Evolutionary conservation across 768 basidiomycete species (phyloP).

Genomic region (Boletus vermiculosoides): DNA sequence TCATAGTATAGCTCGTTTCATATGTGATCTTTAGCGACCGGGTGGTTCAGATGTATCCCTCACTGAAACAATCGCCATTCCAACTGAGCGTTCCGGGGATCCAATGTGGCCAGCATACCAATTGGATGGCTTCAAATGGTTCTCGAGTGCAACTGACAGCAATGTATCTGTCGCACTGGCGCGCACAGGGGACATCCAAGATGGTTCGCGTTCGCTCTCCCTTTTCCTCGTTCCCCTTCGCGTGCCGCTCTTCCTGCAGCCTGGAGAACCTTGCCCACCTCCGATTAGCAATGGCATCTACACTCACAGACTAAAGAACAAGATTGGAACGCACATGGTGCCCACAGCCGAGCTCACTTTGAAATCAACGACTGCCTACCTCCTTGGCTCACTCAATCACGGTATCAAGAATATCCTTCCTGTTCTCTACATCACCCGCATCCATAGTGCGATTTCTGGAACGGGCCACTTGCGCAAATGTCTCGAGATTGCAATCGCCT

Average conservation of each 20-base stretch:
- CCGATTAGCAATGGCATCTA: slow-evolving; percentile 62
- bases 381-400: slow-evolving; percentile 54
- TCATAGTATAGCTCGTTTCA: background rate
- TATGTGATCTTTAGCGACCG: slow-evolving; percentile 44
- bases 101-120: slow-evolving; percentile 51
- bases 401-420: slow-evolving; percentile 69
- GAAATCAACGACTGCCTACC: slow-evolving; percentile 56
- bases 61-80: slow-evolving; percentile 62
- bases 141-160: slow-evolving; percentile 79
- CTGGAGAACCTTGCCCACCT: slow-evolving; percentile 41
- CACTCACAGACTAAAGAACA: slow-evolving; percentile 74
- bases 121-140: slow-evolving; percentile 79
- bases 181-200: slow-evolving; percentile 55
- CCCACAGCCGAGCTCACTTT: slow-evolving; percentile 77
- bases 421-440: slow-evolving; percentile 74
- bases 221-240: slow-evolving; percentile 70
- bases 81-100: slow-evolving; percentile 33
- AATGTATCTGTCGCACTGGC: slow-evolving; percentile 71
- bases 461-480: slow-evolving; percentile 59
- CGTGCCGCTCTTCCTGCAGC: slow-evolving; percentile 47
- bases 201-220: slow-evolving; percentile 66
- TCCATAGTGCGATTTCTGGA: slow-evolving; percentile 59
- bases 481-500: slow-evolving; percentile 63
- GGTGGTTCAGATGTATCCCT: slow-evolving; percentile 76
- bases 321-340: slow-evolving; percentile 70